These are phyloP conservation scores for Mycogone perniciosa DNA, from an alignment of 2,329 filamentous ascomycete genomes.

Conservation along the genomic window DNA sequence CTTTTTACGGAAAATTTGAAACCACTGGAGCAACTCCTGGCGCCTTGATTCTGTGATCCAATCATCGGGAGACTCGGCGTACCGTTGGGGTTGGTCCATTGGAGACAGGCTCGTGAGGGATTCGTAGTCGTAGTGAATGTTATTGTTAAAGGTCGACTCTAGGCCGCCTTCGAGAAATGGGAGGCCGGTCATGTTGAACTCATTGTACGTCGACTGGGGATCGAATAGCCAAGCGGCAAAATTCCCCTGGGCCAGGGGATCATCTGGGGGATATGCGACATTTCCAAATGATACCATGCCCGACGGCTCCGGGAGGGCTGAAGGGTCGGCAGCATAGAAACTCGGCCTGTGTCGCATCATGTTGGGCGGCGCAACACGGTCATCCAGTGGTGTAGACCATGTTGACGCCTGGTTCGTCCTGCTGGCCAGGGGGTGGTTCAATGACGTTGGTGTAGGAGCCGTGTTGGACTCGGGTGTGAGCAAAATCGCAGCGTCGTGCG, in stretches of 20 bases:
- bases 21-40: conserved; percentile 38
- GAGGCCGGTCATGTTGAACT: conserved; percentile 36
- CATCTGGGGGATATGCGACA: conserved; percentile 23
- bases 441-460: conserved; percentile 21
- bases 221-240: conserved; percentile 49
- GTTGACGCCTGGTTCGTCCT: conserved; percentile 17
- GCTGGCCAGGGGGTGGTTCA: conserved; percentile 17
- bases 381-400: conserved; percentile 28
- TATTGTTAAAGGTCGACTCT: conserved; percentile 46
- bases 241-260: conserved; percentile 34
- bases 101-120: conserved; percentile 43
- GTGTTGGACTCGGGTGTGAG: conserved; percentile 35
- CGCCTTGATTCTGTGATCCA: conserved; percentile 39
- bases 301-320: conserved; percentile 26
- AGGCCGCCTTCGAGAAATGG: conserved; percentile 45
- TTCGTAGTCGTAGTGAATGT: conserved; percentile 46
- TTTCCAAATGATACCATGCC: conserved; percentile 25
- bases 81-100: conserved; percentile 36
- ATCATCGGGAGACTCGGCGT: conserved; percentile 36
- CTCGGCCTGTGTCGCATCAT: conserved; percentile 33
- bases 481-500: conserved; percentile 42
- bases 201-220: conserved; percentile 34
- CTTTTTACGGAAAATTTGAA: conserved; percentile 38
- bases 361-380: conserved; percentile 24
- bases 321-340: conserved; percentile 30